Conservation (phyloP, 768 basidiomycete species). For the Collybia sordida region DNA sequence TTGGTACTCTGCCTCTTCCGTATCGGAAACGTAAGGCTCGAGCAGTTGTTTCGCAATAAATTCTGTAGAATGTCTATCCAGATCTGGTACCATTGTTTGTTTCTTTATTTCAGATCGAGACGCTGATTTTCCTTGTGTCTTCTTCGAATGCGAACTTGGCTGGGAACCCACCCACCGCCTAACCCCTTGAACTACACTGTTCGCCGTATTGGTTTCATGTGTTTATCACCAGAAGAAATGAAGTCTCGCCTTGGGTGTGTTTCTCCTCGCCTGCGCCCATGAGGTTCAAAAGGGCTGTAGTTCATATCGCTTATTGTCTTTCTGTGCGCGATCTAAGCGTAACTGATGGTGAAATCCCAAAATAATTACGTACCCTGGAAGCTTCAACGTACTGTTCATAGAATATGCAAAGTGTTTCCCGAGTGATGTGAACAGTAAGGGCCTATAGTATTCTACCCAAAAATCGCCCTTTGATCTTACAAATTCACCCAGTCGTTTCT, state of each 20-base stretch:
- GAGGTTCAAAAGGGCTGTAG: constrained; percentile 75
- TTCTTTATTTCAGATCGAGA: constrained; percentile 35
- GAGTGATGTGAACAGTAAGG: constrained; percentile 78
- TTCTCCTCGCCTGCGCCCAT: constrained; percentile 37
- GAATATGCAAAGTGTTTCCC: constrained; percentile 89
- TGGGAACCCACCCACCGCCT: constrained; percentile 73
- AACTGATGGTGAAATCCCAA: background rate
- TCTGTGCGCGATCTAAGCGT: constrained; percentile 30
- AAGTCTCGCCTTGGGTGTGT: constrained; percentile 32
- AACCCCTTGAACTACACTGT: constrained; percentile 76
- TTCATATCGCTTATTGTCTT: constrained; percentile 69
- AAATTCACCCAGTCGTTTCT: constrained; percentile 58
- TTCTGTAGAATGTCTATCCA: constrained; percentile 54
- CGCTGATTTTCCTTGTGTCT: constrained; percentile 32
- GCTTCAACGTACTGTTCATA: constrained; percentile 87
- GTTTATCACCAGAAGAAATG: background rate
- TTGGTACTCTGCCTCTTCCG: constrained; percentile 72
- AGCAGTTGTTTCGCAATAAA: constrained; percentile 56
- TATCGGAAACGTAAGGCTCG: constrained; percentile 59
- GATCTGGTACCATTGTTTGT: constrained; percentile 24
- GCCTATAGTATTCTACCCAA: constrained; percentile 90
- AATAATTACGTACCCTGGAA: constrained; percentile 62
- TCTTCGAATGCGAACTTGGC: constrained; percentile 39
- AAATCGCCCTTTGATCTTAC: constrained; percentile 66
- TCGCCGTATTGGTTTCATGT: constrained; percentile 1